Base-by-base conservation (phyloP, 2,329 filamentous ascomycete genomes). In the Salinomyces thailandicus region DNA sequence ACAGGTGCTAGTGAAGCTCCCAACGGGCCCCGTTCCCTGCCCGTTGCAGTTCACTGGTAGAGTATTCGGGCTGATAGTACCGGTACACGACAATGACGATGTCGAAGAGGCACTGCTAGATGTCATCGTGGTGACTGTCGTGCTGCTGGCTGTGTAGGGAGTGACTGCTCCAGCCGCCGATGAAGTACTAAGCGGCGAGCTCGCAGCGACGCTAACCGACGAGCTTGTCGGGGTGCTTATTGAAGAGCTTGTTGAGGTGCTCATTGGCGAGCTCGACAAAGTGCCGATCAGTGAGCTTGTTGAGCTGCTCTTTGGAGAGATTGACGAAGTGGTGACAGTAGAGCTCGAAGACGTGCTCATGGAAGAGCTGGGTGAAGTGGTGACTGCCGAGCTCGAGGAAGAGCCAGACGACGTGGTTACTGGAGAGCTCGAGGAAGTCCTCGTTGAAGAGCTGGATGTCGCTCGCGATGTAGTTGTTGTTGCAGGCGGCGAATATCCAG, bases 1-100 rank as follows among this genome's bases (percentile, higher is more conserved):
- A 36, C 44, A 47, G 5, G 41, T 29, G 18, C 41, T 37, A 6
- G 34, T 39, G 36, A 38, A 46, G 7, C 34, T 34, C 12, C 38
- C 41, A 20, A 29, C 31, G 16, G 39, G 40, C 14, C 38, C 36
- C 9, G 30, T 27, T n/a, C 15, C 16, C 14, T 18, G 18, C 7
- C 31, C 31, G 11, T 11, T 33, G 15, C 31, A 33, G 14, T 9
- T 12, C 2, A 5, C 15, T 9, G 31, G 31, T 12, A 33, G 14
- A 3, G 15, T 33, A 3, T 18, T 27, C 9, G 39, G 32, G 12
- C 31, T 18, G 11, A 31, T 16, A 6, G 31, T 34, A 13, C 37
- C 31, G 5, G 41, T 37, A 18, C 32, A 37, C 16, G 39, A n/a
- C 11, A 16, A 18, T 6, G 35, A 18, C 5, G 29, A 8, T 8